These are phyloP conservation scores for Malus hybrid DNA, from an alignment of 331 rosid species.

Conservation along the genomic window DNA sequence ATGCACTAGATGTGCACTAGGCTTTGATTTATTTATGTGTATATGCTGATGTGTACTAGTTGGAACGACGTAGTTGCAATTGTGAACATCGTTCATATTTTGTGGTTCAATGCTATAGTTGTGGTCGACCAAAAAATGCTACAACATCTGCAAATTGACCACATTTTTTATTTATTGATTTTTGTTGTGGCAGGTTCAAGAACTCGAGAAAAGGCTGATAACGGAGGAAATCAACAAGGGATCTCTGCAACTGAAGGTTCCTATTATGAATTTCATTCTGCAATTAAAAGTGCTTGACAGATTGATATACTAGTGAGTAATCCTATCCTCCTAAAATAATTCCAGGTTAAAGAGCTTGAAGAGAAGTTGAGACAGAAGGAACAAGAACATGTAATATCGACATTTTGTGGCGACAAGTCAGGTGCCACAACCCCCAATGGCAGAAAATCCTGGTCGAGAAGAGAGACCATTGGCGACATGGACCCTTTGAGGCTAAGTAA, in stretches of 20 bases:
- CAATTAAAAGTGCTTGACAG: not conserved
- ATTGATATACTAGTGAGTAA: not conserved
- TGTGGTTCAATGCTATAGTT: not conserved
- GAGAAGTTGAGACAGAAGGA: slow-evolving; percentile 41
- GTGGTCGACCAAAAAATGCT: not conserved
- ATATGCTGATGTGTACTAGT: too few relatives aligned
- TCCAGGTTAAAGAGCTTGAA: slow-evolving; percentile 61
- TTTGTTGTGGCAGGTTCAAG: slow-evolving; percentile 38
- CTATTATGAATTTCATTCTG: not conserved
- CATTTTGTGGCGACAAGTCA: slow-evolving; percentile 25
- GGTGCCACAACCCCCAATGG: slow-evolving; percentile 31
- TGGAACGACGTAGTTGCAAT: not conserved
- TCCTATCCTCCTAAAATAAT: not conserved
- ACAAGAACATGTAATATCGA: slow-evolving; percentile 23
- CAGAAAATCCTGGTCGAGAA: slow-evolving; percentile 18
- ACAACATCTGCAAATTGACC: not conserved
- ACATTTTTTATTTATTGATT: slow-evolving; percentile 2
- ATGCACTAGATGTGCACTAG: not conserved
- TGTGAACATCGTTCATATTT: not conserved
- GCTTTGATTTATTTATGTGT: not conserved
- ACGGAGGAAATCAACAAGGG: slow-evolving; percentile 43
- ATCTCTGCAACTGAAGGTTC: slow-evolving; percentile 39
- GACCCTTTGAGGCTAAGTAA: slow-evolving; percentile 33
- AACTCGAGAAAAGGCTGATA: slow-evolving; percentile 49
- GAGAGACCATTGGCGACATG: slow-evolving; percentile 29